Evolutionary conservation across 108 stramenopile species (phyloP).

Genomic region (Fragilariopsis cylindrus): DNA sequence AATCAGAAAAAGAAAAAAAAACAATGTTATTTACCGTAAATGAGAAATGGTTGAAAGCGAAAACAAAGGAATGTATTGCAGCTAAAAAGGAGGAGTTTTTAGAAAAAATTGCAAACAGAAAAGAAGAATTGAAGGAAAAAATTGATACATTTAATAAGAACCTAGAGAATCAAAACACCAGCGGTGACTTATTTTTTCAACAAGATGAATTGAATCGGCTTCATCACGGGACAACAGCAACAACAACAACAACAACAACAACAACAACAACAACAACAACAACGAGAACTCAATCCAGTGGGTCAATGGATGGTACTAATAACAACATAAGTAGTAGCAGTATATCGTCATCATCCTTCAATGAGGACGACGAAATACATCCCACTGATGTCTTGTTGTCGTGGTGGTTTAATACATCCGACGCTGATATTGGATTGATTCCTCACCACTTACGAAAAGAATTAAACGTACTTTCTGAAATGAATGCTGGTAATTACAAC

Average conservation of each 20-base stretch:
- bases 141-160: too few species aligned
- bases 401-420: constrained; percentile 11
- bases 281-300: neutral
- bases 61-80: neutral
- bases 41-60: neutral
- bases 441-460: constrained; percentile 16
- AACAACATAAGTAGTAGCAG: neutral
- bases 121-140: neutral
- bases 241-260: neutral
- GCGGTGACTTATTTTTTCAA: too few species aligned
- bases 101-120: neutral
- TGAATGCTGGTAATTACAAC: constrained; percentile 27
- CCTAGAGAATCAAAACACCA: too few species aligned
- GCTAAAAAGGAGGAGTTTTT: neutral
- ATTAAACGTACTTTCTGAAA: constrained; percentile 8
- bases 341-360: neutral
- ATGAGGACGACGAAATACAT: neutral
- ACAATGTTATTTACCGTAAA: constrained; percentile 10
- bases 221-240: neutral
- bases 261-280: neutral
- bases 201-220: neutral
- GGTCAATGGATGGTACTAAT: neutral
- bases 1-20: neutral
- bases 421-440: neutral
- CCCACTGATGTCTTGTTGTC: constrained; percentile 9